Evolutionary conservation across 2,329 filamentous ascomycete species (phyloP).

Genomic region (Apiospora hydei): DNA sequence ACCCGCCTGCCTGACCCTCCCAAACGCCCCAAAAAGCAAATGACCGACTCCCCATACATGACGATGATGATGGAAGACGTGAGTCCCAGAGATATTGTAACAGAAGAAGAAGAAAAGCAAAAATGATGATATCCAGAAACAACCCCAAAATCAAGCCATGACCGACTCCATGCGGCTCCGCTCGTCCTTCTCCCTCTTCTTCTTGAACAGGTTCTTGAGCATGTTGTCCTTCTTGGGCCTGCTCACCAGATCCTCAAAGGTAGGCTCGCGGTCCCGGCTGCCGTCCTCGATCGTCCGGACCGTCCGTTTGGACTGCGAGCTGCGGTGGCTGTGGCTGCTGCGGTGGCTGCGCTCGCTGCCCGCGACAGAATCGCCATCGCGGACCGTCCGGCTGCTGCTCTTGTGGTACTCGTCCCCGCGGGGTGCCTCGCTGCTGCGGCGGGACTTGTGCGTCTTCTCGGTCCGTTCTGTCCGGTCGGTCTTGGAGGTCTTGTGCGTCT

Average conservation of each 20-base stretch:
- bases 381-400: constrained; percentile 39
- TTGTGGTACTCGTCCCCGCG: constrained; percentile 26
- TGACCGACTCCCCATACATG: constrained; percentile 1
- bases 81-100: not conserved
- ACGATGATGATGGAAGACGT: not conserved
- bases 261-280: constrained; percentile 43
- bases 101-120: not conserved
- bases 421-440: constrained; percentile 29
- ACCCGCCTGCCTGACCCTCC: not conserved
- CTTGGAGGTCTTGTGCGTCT: constrained; percentile 38
- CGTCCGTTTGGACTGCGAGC: constrained; percentile 43
- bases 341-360: constrained; percentile 43
- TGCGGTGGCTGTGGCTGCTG: constrained; percentile 40
- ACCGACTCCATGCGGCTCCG: constrained; percentile 23
- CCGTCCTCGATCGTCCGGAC: constrained; percentile 46
- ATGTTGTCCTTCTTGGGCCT: constrained; percentile 58
- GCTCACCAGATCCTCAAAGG: constrained; percentile 50
- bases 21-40: not conserved
- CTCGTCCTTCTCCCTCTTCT: constrained; percentile 52
- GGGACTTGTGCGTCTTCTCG: constrained; percentile 33
- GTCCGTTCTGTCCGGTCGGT: constrained; percentile 34
- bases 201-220: constrained; percentile 66
- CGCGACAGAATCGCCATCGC: constrained; percentile 43
- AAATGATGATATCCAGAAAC: not conserved
- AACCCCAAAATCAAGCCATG: not conserved